Percentiles rank a stretch among this genome's conserved stretches.
Conservation (phyloP, 352 stramenopile species). For the Blastocystis sp. region DNA sequence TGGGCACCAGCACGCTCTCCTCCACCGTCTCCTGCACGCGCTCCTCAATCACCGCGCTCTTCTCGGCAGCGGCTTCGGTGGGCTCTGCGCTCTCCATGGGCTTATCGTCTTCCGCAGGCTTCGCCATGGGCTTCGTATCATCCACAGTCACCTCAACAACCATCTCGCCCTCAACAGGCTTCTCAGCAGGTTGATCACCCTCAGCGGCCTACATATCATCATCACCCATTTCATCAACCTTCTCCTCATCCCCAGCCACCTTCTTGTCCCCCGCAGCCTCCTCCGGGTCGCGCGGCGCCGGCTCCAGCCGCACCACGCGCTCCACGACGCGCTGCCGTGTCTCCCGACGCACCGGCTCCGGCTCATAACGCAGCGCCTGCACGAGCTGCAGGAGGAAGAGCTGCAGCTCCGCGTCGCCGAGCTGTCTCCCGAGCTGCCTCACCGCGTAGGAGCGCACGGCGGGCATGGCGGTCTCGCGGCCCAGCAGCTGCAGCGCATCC, state of each 20-base stretch:
- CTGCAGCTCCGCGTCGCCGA: conserved; percentile 82
- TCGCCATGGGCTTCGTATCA: neutral
- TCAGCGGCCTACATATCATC: neutral
- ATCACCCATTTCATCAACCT: neutral
- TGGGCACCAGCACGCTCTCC: neutral
- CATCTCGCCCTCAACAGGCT: neutral
- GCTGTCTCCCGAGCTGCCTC: conserved; percentile 68
- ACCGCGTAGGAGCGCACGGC: conserved; percentile 81
- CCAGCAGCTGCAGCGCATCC: conserved; percentile 75
- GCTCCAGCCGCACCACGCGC: neutral
- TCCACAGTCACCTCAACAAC: neutral
- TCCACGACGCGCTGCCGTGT: conserved; percentile 15
- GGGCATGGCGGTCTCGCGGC: conserved; percentile 70
- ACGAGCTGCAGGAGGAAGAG: conserved; percentile 94
- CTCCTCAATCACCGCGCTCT: conserved; percentile 10
- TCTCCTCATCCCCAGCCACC: neutral
- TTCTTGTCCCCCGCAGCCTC: neutral
- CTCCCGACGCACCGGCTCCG: neutral
- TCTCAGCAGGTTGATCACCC: neutral
- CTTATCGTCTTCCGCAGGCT: neutral
- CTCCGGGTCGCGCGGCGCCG: neutral
- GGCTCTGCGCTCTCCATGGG: neutral
- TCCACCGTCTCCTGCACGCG: neutral
- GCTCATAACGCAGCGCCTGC: conserved; percentile 85
- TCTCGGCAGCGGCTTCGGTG: neutral